Evolutionary conservation across 495 filamentous ascomycete genomes (phyloP), one percentile per base, ranked within the genome.

Genomic region (Aspergillus steynii): DNA sequence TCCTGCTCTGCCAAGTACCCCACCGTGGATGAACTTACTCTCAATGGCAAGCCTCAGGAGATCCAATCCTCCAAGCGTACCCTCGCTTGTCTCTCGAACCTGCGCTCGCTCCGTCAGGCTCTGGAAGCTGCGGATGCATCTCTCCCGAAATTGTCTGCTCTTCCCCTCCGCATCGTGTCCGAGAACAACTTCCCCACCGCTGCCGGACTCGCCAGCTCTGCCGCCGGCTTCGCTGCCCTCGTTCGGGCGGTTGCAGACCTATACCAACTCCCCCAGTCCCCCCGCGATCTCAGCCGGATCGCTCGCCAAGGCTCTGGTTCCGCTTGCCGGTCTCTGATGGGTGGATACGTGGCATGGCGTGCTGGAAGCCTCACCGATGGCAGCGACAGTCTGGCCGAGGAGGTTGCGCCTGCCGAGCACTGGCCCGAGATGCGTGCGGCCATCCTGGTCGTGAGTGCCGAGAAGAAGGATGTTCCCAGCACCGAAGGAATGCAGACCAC

Each of bases 101-200:
- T 99, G 5, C 92, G 93, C 62, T 65, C 85, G 53, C 88, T 92
- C 15, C 90, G 95, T 60, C 77, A 86, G 48, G 74, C 80, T 9
- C 82, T 97, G 72, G 95, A 99, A 71, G 78, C 79, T 54, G 74
- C 81, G 49, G 77, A 96, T 70, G 65, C 86, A 0, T 85, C 86
- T 26, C 82, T 96, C 25, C 92, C 95, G 5, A 88, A 88, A 68
- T 83, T 99, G 52, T 89, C 90, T 26, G 69, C 77, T 53, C 81
- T 86, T 63, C 87, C 89, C 27, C 85, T 99, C 55, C 87, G 87
- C 49, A 87, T 98, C 61, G 92, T 93, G 56, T 92, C 88, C 61
- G 88, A 91, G 75, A 99, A 99, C 84, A 99, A 99, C 82, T 99
- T 99, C 85, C 95, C 95, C 56, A 99, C 95, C 28, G 95, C 95